Percentiles rank a stretch among this genome's conserved stretches.
Evolutionary conservation across 2,329 filamentous ascomycete species (phyloP).

Genomic region (Aspergillus pseudoterreus): DNA sequence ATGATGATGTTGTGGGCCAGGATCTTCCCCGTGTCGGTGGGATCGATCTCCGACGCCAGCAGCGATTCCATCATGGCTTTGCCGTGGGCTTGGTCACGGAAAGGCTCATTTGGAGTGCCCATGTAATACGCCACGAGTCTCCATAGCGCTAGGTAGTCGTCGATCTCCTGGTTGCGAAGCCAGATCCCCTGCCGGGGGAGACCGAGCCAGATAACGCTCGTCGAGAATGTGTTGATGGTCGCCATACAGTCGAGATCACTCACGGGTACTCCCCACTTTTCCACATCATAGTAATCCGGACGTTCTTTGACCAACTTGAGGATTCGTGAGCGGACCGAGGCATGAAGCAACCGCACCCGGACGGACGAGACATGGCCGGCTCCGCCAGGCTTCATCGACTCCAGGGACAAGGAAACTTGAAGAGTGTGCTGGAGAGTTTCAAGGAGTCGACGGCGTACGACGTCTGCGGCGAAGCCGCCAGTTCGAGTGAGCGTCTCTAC

Average conservation of each 20-base stretch:
- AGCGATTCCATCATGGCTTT: slow-evolving; percentile 66
- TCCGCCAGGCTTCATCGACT: slow-evolving; percentile 65
- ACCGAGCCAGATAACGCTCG: slow-evolving; percentile 63
- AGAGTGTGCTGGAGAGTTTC: slow-evolving; percentile 75
- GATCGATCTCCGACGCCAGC: slow-evolving; percentile 62
- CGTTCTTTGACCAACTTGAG: slow-evolving; percentile 53
- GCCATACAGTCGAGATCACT: slow-evolving; percentile 72
- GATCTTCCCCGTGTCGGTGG: slow-evolving; percentile 58
- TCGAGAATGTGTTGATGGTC: slow-evolving; percentile 68
- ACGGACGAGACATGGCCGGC: slow-evolving; percentile 63
- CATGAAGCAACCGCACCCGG: slow-evolving; percentile 66
- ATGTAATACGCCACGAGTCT: slow-evolving; percentile 69
- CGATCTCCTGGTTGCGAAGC: slow-evolving; percentile 58
- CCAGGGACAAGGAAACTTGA: slow-evolving; percentile 63
- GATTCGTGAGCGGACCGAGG: slow-evolving; percentile 63
- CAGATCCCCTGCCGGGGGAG: slow-evolving; percentile 71
- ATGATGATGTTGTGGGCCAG: slow-evolving; percentile 74
- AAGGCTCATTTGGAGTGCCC: slow-evolving; percentile 62
- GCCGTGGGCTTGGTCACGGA: slow-evolving; percentile 55
- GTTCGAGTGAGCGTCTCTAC: slow-evolving; percentile 72
- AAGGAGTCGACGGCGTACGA: slow-evolving; percentile 62
- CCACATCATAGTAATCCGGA: slow-evolving; percentile 61
- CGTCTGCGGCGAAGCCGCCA: slow-evolving; percentile 67
- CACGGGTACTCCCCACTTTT: slow-evolving; percentile 62
- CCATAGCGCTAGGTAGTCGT: slow-evolving; percentile 73